Evolutionary conservation across 2,329 filamentous ascomycete species (phyloP).

Genomic region (Chalaropsis ovoidea): DNA sequence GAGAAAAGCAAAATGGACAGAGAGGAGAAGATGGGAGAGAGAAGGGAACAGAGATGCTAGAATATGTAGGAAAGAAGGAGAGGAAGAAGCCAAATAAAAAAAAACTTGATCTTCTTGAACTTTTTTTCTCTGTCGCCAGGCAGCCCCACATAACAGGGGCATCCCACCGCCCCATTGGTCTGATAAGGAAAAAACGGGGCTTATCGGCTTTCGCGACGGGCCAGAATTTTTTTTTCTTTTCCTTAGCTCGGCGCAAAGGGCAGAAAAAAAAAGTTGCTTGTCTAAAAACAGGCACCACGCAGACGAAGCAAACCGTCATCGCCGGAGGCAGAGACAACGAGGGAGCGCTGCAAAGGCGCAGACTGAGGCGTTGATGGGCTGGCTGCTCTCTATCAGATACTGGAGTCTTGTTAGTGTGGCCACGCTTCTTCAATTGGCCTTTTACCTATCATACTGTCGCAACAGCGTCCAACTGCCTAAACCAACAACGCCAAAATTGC

Average conservation of each 20-base stretch:
- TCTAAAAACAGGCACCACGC: not conserved
- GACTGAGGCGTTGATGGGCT: not conserved
- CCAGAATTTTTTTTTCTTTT: slow-evolving; percentile 3
- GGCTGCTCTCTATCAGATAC: not conserved
- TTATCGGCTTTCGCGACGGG: slow-evolving; percentile 13
- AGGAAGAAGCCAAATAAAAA: slow-evolving; percentile 15
- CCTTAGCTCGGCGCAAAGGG: slow-evolving; percentile 7
- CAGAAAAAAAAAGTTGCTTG: slow-evolving; percentile 9
- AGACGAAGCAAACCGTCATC: not conserved
- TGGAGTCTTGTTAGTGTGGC: not conserved
- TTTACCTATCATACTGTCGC: not conserved
- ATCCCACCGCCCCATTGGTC: slow-evolving; percentile 22
- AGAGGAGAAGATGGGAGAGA: slow-evolving; percentile 14
- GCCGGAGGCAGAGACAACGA: not conserved
- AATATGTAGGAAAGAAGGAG: slow-evolving; percentile 13
- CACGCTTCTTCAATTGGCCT: not conserved
- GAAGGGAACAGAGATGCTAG: slow-evolving; percentile 20
- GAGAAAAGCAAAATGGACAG: not conserved
- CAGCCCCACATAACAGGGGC: slow-evolving; percentile 23
- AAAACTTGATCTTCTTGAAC: slow-evolving; percentile 25
- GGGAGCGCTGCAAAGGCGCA: no score
- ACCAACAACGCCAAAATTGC: not conserved
- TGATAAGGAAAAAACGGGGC: slow-evolving; percentile 19
- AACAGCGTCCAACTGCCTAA: not conserved
- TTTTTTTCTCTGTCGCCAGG: slow-evolving; percentile 26